Conservation (phyloP, 495 filamentous ascomycete species). For the Penicillium paradoxum region DNA sequence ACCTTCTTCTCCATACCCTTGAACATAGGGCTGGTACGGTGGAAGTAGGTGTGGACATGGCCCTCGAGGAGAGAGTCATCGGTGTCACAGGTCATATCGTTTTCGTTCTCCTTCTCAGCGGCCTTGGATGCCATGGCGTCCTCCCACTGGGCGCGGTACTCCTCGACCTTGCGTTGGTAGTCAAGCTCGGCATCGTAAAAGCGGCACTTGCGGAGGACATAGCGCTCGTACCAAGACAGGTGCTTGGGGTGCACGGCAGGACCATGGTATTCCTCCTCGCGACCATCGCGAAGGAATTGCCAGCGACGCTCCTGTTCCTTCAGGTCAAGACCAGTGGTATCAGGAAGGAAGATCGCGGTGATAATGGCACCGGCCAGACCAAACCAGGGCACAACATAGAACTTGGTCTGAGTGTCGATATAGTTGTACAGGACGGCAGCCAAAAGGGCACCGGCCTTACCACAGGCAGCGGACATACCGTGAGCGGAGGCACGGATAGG, state of each 20-base stretch:
- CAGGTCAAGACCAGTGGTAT: conserved; percentile 87
- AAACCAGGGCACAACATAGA: conserved; percentile 90
- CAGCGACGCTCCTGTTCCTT: conserved; percentile 93
- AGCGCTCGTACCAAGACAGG: conserved; percentile 74
- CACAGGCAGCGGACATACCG: conserved; percentile 78
- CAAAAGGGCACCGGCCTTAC: conserved; percentile 79
- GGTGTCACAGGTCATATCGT: conserved; percentile 29
- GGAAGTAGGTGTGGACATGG: conserved; percentile 46
- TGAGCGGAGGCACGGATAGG: conserved; percentile 86
- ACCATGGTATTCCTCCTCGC: conserved; percentile 76
- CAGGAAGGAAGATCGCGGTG: conserved; percentile 77
- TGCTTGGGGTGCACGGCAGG: conserved; percentile 83
- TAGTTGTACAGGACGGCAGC: conserved; percentile 85
- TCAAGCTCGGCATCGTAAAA: conserved; percentile 74
- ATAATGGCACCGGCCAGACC: conserved; percentile 74
- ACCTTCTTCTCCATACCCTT: conserved; percentile 38
- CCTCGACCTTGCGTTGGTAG: conserved; percentile 71
- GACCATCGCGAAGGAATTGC: conserved; percentile 69
- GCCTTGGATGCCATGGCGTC: conserved; percentile 43
- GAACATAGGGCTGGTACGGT: conserved; percentile 49
- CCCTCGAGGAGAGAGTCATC: conserved; percentile 43
- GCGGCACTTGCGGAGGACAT: conserved; percentile 59
- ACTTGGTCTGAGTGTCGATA: conserved; percentile 69
- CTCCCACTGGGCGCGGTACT: conserved; percentile 68
- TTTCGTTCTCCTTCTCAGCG: conserved; percentile 39